Evolutionary conservation across 108 stramenopile species (phyloP), one percentile per base, ranked within the genome.

Genomic region (Nitzschia sp.): DNA sequence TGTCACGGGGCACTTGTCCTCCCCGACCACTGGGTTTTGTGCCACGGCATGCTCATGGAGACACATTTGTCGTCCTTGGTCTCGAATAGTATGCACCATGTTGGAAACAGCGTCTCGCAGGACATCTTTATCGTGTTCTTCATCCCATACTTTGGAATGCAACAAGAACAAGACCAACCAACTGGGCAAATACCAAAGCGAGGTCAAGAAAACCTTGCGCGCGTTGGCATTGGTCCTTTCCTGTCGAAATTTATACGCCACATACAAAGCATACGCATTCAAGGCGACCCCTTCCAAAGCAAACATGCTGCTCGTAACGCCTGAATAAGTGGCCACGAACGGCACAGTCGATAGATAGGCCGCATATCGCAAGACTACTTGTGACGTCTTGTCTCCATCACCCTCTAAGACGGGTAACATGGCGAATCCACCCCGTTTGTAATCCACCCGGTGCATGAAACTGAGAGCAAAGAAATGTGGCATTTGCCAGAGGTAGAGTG

Each of bases 391-490:
- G 53, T 80, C 76, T 8, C 96, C 96, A 30, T 86, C 84, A 17
- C 84, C 85, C 63, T 84, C 83, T 59, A 74, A 45, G 19, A 64
- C 87, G 66, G 64, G 90, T 69, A 66, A 81, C 80, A 71, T 84
- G 66, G 63, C 86, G 89, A 85, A 94, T 1, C 88, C 90, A 19
- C 91, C 94, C 29, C 91, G 80, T 47, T 75, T 63, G 67, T 92
- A 95, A 80, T 95, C 94, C 0, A 75, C 68, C 9, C 96, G 80
- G 79, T 98, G 88, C 89, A 98, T 92, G 85, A 92, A 99, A 53
- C 86, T 81, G 11, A 99, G 84, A 0, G 99, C 97, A 75, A 97
- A 98, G 71, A 99, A 99, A 76, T 99, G 99, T 29, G 98, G 98
- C 67, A 99, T 96, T 76, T 99, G 99, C 99, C 99, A 99, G 26